A percentile compares a stretch with the other conserved stretches of the same genome.
These are phyloP conservation scores for Sporodiniella umbellata DNA, from an alignment of 371 early-diverging fungal genomes.

Conservation along the genomic window DNA sequence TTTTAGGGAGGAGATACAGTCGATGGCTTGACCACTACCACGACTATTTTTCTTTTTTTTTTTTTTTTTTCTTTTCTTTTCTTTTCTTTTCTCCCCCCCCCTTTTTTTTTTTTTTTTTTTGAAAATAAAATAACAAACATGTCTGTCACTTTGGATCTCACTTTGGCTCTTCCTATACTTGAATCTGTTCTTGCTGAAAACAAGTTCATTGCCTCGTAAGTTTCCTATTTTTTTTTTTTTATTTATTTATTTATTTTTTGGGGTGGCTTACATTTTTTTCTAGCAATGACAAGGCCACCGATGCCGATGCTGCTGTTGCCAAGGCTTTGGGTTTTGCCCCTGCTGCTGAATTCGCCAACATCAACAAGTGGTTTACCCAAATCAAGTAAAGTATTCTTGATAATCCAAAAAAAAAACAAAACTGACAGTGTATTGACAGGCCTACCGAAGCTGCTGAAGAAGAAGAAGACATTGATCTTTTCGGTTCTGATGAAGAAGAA, in stretches of 20 bases:
- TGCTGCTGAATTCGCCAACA: slow-evolving; percentile 36
- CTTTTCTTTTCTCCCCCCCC: slow-evolving; percentile 9
- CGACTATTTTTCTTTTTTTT: no score
- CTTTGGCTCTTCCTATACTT: slow-evolving; percentile 61
- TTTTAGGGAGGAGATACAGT: no score
- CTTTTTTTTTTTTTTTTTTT: neutral
- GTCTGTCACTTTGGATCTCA: slow-evolving; percentile 61
- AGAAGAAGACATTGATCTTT: slow-evolving; percentile 94
- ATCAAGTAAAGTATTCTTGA: slow-evolving; percentile 32
- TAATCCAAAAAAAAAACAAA: no score
- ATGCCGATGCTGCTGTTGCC: slow-evolving; percentile 38
- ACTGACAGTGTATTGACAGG: no score
- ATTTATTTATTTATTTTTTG: no score
- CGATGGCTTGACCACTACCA: no score
- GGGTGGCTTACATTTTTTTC: slow-evolving; percentile 16
- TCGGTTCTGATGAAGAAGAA: slow-evolving; percentile 91
- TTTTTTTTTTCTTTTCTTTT: slow-evolving; percentile 14
- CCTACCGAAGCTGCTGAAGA: slow-evolving; percentile 60
- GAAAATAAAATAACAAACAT: slow-evolving; percentile 28
- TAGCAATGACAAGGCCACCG: slow-evolving; percentile 28
- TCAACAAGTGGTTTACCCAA: slow-evolving; percentile 42
- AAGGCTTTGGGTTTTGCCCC: slow-evolving; percentile 45
- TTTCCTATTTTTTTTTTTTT: neutral
- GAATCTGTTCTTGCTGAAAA: slow-evolving; percentile 73
- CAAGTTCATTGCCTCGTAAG: slow-evolving; percentile 71